Percentiles rank a stretch among this genome's conserved stretches.
Evolutionary conservation across 352 stramenopile genomes (phyloP).

Genomic region (Phytophthora citrophthora): DNA sequence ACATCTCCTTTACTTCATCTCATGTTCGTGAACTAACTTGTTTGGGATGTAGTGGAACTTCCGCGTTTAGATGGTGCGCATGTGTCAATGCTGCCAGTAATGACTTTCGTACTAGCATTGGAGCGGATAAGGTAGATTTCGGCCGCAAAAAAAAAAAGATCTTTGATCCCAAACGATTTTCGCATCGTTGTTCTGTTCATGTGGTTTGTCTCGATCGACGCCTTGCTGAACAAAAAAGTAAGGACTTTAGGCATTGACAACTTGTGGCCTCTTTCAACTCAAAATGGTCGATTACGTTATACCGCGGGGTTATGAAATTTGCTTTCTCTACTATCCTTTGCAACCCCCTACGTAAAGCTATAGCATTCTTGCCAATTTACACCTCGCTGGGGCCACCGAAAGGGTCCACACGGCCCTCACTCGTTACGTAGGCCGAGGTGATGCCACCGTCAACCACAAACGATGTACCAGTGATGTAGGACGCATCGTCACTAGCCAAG

Average conservation of each 20-base stretch:
- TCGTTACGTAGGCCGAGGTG: constrained; percentile 87
- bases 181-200: no score
- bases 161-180: neutral
- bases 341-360: constrained; percentile 12
- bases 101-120: no score
- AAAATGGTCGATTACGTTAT: constrained; percentile 5
- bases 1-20: constrained; percentile 1
- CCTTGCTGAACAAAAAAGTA: no score
- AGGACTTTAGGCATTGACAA: no score
- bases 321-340: constrained; percentile 16
- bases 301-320: constrained; percentile 7
- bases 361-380: constrained; percentile 31
- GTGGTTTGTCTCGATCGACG: no score
- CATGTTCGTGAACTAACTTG: constrained; percentile 7
- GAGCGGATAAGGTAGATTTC: neutral
- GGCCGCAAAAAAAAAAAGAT: neutral
- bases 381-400: constrained; percentile 84
- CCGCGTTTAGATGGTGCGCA: constrained; percentile 48
- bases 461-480: constrained; percentile 87
- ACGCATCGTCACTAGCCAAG: constrained; percentile 84
- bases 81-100: neutral
- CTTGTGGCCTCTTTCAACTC: neutral
- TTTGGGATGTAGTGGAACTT: constrained; percentile 67
- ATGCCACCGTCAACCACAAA: constrained; percentile 91
- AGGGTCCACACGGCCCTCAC: constrained; percentile 76